Base-by-base conservation (phyloP, 805 yeast genomes). In the Candida sanyiensis region DNA sequence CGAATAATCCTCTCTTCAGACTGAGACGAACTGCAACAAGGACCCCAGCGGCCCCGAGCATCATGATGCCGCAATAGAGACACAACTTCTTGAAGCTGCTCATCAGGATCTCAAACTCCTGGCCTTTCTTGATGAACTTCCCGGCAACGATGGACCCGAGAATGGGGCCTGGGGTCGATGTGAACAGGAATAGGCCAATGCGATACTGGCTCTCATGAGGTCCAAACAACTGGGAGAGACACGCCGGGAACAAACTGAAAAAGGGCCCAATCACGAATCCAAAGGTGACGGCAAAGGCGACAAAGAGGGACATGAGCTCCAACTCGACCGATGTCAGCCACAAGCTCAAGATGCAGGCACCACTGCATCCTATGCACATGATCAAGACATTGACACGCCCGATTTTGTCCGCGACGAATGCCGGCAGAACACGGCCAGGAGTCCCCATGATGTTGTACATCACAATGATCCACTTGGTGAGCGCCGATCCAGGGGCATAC, bases 371-470 rank as follows among this genome's bases (percentile, higher is more conserved):
- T 1, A 50, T 30, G 19, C 45, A 49, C 2, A 27, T 19, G n/a
- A 44, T 18, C n/a, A 51, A 20, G 3, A 48, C 40, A 35, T 51
- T 49, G 4, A 38, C 37, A 18, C 56, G 39, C 2, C 56, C 56
- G 18, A 51, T 31, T 13, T 41, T 39, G 28, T 51, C 56, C 31
- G 54, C 42, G 6, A 42, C 12, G 3, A 46, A 34, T 3, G 51
- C 54, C 4, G 56, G 56, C n/a, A 51, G 5, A 2, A 51, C 40
- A 27, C 56, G 39, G 5, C 56, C 56, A 6, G 56, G 56, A 5
- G 44, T 43, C n/a, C 56, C 56, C 34, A 49, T 32, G 8, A 45
- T 38, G 34, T 45, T 50, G 39, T 43, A 51, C 10, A 51, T 39
- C n/a, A 50, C 49, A 18, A 46, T 28, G 3, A 50, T 21, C 26